These are phyloP conservation scores for Stephanodiscus minutulus DNA, from an alignment of 108 stramenopile species.

Conservation along the genomic window DNA sequence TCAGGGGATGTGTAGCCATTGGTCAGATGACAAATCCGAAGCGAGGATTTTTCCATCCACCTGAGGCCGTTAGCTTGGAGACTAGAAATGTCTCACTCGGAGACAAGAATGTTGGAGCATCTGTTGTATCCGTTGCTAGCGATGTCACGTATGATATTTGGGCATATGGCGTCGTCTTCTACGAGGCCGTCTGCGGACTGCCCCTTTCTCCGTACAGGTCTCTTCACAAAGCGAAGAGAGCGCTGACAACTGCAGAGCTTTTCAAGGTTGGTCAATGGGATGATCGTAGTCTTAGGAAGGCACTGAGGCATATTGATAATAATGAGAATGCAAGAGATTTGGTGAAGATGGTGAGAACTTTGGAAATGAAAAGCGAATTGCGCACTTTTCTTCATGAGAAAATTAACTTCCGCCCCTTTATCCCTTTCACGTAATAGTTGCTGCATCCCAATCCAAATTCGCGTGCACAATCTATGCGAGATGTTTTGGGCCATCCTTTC, in stretches of 20 bases:
- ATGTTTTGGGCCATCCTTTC: conserved; percentile 80
- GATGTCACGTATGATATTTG: conserved; percentile 85
- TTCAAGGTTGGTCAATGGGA: conserved; percentile 87
- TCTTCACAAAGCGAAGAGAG: conserved; percentile 80
- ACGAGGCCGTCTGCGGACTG: conserved; percentile 80
- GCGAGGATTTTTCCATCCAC: conserved; percentile 87
- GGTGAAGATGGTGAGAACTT: conserved; percentile 48
- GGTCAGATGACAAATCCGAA: conserved; percentile 73
- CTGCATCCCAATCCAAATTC: conserved; percentile 69
- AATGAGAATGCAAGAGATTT: conserved; percentile 62
- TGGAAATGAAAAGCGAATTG: neutral
- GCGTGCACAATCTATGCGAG: conserved; percentile 71
- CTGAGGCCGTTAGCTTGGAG: conserved; percentile 82
- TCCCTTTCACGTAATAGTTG: neutral
- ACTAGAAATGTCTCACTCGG: conserved; percentile 62
- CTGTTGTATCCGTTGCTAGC: conserved; percentile 69
- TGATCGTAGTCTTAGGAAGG: conserved; percentile 72
- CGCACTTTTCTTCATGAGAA: neutral
- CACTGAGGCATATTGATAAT: conserved; percentile 60
- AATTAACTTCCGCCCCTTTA: neutral
- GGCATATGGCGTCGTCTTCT: conserved; percentile 82
- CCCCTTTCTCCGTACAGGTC: conserved; percentile 77
- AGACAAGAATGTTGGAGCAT: conserved; percentile 67
- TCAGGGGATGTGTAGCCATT: conserved; percentile 70
- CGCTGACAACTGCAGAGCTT: conserved; percentile 76